Evolutionary conservation across 176 grass and related monocot genomes (phyloP), one percentile per base, ranked within the genome.

Genomic region (Alopecurus myosuroides): DNA sequence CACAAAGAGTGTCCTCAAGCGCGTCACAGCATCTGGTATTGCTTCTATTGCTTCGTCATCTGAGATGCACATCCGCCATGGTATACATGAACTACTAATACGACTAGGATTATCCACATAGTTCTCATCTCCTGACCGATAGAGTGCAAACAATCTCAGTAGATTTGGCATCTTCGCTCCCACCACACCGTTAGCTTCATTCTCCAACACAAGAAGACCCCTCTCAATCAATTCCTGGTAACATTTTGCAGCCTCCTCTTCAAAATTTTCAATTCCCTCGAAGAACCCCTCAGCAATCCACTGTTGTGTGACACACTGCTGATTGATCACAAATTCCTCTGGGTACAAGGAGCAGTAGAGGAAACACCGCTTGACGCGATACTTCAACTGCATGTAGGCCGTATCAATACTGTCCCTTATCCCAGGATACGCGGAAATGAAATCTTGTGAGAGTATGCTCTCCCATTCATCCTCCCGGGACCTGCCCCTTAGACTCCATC

Each of bases 271-370:
- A 44, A 23, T 8, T 15, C 31, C 11, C 52, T 73, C 76, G 42
- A 89, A 75, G 72, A 89, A 89, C 2, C 82, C 87, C 68, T 89
- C 87, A 0, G 87, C 81, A 36, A 91, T 94, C 92, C 92, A 94
- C 34, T 91, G 89, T 30, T 66, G 52, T 11, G 70, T 89, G 66
- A 91, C 82, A 67, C 30, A 34, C 35, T 65, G 76, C 41, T 28
- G 56, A 29, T 82, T 41, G 45, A 94, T 85, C 11, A 85, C 62
- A 87, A 55, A 81, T 15, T 70, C 86, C 64, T 88, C 80, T 25
- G 86, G 92, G 57, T 87, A 89, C 39, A 94, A 87, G 1, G 86
- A 81, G 14, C 82, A 91, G 56, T 91, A 94, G 18, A 94, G 22
- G 75, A 94, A 91, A 39, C 92, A 94, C 15, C 87, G 73, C 56